Percentiles rank a stretch among this genome's conserved stretches.
Conservation (phyloP, 2,329 filamentous ascomycete genomes). For the Penicillium sp. region DNA sequence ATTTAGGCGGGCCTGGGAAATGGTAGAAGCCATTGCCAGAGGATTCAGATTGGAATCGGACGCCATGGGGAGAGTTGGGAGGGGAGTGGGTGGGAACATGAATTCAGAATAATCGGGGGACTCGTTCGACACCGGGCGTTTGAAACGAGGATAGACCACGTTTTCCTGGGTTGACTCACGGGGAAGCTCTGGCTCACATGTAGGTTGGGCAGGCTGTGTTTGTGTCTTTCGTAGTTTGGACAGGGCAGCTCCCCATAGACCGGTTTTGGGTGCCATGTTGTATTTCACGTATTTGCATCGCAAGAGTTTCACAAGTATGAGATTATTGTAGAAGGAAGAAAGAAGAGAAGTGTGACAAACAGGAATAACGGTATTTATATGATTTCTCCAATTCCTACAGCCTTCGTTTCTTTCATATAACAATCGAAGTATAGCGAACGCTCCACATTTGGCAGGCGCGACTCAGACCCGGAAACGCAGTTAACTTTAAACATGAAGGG, state of each 20-base stretch:
- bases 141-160: not conserved
- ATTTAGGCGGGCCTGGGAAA: not conserved
- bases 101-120: not conserved
- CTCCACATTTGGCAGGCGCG: not conserved
- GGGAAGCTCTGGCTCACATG: not conserved
- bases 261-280: not conserved
- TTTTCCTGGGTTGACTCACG: not conserved
- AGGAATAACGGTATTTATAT: not conserved
- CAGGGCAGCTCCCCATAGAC: not conserved
- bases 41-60: constrained; percentile 1
- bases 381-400: not conserved
- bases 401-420: not conserved
- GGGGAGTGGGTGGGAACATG: constrained; percentile 4
- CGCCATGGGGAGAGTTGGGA: constrained; percentile 17
- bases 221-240: not conserved
- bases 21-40: not conserved
- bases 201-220: not conserved
- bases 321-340: not conserved
- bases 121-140: not conserved
- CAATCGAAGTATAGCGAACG: not conserved
- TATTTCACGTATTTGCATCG: not conserved
- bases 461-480: not conserved
- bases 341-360: too few species aligned
- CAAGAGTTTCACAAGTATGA: not conserved
- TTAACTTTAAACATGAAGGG: too few species aligned